These are phyloP conservation scores for Quercus phellos DNA, from an alignment of 331 rosid species.

Conservation along the genomic window DNA sequence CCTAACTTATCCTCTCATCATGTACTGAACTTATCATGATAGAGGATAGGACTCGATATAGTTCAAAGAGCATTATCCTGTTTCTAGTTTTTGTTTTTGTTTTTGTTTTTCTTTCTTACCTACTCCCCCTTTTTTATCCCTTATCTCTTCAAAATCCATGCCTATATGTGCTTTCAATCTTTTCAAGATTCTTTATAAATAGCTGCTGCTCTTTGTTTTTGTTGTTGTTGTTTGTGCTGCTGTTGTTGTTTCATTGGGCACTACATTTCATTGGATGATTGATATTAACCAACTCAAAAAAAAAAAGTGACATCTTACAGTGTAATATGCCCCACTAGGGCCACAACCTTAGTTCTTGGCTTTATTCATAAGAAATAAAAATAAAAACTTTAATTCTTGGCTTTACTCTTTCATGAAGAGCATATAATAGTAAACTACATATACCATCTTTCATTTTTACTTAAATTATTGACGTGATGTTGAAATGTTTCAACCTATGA, in stretches of 20 bases:
- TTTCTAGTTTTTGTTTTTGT: background rate
- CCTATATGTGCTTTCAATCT: conserved; percentile 15
- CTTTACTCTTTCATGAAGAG: background rate
- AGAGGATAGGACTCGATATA: background rate
- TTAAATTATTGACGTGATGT: background rate
- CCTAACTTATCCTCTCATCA: too few species aligned
- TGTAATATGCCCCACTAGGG: conserved; percentile 6
- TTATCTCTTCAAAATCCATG: background rate
- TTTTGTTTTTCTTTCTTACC: conserved; percentile 4
- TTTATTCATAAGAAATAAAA: background rate
- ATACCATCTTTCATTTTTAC: background rate
- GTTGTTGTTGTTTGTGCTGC: conserved; percentile 14
- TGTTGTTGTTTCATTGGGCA: conserved; percentile 34
- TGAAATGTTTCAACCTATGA: background rate
- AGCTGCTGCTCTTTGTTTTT: conserved; percentile 16
- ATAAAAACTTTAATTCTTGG: background rate
- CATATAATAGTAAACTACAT: background rate
- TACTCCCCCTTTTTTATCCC: conserved; percentile 3
- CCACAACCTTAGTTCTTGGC: conserved; percentile 6
- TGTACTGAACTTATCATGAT: background rate
- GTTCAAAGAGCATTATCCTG: background rate
- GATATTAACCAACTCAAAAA: background rate
- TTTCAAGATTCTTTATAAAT: conserved; percentile 23
- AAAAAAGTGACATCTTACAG: conserved; percentile 21
- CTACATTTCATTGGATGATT: conserved; percentile 8